These are phyloP conservation scores for Microcyclosporella mali DNA, from an alignment of 2,329 filamentous ascomycete species.

Conservation along the genomic window DNA sequence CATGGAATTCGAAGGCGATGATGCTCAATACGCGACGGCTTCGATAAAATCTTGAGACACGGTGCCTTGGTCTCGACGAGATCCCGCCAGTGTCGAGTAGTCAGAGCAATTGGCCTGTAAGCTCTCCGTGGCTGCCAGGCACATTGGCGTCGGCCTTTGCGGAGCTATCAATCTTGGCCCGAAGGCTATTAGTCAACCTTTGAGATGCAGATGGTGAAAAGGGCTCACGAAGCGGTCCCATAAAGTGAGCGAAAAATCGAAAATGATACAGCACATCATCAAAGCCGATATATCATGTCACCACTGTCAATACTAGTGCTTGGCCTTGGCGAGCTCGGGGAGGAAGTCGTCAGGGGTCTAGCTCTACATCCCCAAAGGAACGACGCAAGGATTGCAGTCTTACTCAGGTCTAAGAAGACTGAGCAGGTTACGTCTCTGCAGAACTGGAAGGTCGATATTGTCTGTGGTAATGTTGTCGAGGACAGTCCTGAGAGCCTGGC, in stretches of 20 bases:
- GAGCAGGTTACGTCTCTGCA: conserved; percentile 18
- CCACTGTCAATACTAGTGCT: conserved; percentile 49
- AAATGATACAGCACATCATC: background rate
- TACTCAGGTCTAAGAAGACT: conserved; percentile 47
- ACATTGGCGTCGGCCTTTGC: too few relatives aligned
- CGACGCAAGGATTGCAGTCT: conserved; percentile 44
- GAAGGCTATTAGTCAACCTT: conserved; percentile 4
- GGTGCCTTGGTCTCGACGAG: too few relatives aligned
- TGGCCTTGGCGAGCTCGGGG: conserved; percentile 62
- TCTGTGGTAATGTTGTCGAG: conserved; percentile 41
- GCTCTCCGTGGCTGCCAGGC: too few relatives aligned
- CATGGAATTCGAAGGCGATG: too few relatives aligned
- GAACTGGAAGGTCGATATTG: conserved; percentile 33
- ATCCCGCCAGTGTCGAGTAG: too few relatives aligned
- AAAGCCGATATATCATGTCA: background rate
- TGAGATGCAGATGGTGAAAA: too few relatives aligned
- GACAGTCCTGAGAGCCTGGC: conserved; percentile 27
- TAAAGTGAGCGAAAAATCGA: background rate
- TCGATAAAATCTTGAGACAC: too few relatives aligned
- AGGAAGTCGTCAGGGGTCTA: conserved; percentile 50
- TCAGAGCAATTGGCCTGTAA: too few relatives aligned
- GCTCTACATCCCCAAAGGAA: conserved; percentile 39
- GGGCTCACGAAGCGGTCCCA: background rate
- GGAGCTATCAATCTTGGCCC: background rate
- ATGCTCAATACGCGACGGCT: too few relatives aligned